Evolutionary conservation across 1,284 basidiomycete species (phyloP).

Genomic region (Malassezia yamatoensis): DNA sequence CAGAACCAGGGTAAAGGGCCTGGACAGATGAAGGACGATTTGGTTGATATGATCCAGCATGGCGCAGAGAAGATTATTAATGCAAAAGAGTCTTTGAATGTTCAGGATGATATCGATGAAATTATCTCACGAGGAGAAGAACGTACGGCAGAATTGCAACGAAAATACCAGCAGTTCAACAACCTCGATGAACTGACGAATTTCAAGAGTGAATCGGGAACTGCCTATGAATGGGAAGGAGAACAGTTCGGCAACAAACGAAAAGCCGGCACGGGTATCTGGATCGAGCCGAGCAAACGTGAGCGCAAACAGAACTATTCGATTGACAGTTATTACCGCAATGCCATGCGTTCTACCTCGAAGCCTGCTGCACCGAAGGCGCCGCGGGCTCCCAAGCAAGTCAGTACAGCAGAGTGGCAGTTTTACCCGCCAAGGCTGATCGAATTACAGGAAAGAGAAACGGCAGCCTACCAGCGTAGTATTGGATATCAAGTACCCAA

Average conservation of each 20-base stretch:
- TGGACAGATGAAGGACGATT: constrained; percentile 79
- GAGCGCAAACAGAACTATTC: constrained; percentile 90
- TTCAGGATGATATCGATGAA: constrained; percentile 86
- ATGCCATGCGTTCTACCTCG: constrained; percentile 66
- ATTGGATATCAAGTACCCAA: constrained; percentile 66
- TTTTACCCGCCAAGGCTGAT: constrained; percentile 79
- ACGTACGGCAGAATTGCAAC: constrained; percentile 75
- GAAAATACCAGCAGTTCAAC: constrained; percentile 74
- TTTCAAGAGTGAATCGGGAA: constrained; percentile 75
- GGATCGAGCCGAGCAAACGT: constrained; percentile 85
- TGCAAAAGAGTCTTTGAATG: constrained; percentile 54
- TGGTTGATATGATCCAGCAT: constrained; percentile 96
- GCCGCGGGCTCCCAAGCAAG: constrained; percentile 79
- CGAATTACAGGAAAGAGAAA: constrained; percentile 76
- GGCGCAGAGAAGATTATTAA: constrained; percentile 96
- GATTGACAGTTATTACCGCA: constrained; percentile 67
- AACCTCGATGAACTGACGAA: constrained; percentile 91
- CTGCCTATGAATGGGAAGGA: constrained; percentile 71
- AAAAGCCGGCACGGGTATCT: constrained; percentile 54
- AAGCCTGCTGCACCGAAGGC: constrained; percentile 68
- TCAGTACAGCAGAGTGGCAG: constrained; percentile 87
- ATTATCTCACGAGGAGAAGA: constrained; percentile 73
- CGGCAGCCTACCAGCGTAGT: constrained; percentile 51
- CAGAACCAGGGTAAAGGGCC: constrained; percentile 57
- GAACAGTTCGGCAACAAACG: constrained; percentile 64